Base-by-base conservation (phyloP, 306 rosid genomes). In the Senna siamea region DNA sequence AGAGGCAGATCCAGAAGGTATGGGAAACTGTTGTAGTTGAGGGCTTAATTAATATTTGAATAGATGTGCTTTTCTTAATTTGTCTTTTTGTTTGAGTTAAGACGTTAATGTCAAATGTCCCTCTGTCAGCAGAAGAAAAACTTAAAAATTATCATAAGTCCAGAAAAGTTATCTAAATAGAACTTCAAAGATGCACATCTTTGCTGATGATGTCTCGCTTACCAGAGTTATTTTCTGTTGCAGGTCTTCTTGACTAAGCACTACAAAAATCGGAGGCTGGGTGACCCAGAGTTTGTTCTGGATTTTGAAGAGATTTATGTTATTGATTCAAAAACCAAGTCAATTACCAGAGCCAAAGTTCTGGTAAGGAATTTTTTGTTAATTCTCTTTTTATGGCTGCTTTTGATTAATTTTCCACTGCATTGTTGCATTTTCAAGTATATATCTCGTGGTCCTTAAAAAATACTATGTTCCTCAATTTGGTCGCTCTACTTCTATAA, bases 221-320 rank as follows among this genome's bases (percentile, higher is more conserved):
- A 59, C 59, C 7, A 1, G 12, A 61, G 13, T 80, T 70, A 32
- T 53, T 76, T 78, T 41, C 32, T 72, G 67, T 76, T 79, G 66
- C 87, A 93, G 98, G 94, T 84, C 18, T 93, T 79, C 85, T 82
- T 93, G 92, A 93, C 93, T 18, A 93, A 93, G 80, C 94, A 93
- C 85, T 93, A 86, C 86, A 85, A 85, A 77, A 93, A 93, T 74
- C 81, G 96, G 69, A 84, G 96, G 77, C 47, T 79, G 67, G 84
- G 87, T 17, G 98, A 91, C 69, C 91, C 91, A 0, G 98, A 93
- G 72, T 93, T 93, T 61, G 89, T 93, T 73, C 84, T 93, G 51
- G 98, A 93, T 76, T 93, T 93, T 9, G 98, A 93, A 83, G 97
- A 93, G 85, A 91, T 91, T 69, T 93, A 93, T 72, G 85, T 91